phyloP scores from a whole-genome alignment of 129 eudicot genomes.

The Smallanthus sonchifolius region DNA sequence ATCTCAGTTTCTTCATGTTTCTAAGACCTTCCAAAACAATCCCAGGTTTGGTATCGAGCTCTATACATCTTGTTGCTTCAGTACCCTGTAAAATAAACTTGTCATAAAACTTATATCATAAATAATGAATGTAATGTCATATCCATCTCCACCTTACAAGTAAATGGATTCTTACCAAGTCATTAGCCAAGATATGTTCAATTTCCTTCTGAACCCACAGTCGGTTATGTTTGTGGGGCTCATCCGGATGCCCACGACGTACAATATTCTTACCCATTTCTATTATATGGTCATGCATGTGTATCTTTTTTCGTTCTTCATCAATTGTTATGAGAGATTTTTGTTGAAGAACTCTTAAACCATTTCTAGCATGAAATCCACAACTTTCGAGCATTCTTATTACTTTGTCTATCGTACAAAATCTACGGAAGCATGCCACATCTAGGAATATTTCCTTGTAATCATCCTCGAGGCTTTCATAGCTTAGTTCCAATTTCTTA shows the following conservation, averaged over 20 bases:
- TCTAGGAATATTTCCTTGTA: constrained; percentile 1
- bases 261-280: constrained; percentile 7
- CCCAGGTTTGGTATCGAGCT: background rate
- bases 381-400: background rate
- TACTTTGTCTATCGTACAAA: background rate
- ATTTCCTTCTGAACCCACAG: background rate
- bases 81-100: background rate
- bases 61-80: background rate
- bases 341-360: too few species aligned
- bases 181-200: background rate
- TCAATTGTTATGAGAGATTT: too few species aligned
- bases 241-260: background rate
- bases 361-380: background rate
- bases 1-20: too few species aligned
- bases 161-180: constrained; percentile 12
- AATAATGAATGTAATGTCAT: background rate
- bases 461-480: background rate
- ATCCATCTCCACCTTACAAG: background rate
- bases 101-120: background rate
- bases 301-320: too few species aligned
- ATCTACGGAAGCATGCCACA: background rate
- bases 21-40: background rate
- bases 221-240: constrained; percentile 14
- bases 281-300: background rate
- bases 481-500: background rate